phyloP scores from a whole-genome alignment of 257 asterid species.

The Vinca minor region DNA sequence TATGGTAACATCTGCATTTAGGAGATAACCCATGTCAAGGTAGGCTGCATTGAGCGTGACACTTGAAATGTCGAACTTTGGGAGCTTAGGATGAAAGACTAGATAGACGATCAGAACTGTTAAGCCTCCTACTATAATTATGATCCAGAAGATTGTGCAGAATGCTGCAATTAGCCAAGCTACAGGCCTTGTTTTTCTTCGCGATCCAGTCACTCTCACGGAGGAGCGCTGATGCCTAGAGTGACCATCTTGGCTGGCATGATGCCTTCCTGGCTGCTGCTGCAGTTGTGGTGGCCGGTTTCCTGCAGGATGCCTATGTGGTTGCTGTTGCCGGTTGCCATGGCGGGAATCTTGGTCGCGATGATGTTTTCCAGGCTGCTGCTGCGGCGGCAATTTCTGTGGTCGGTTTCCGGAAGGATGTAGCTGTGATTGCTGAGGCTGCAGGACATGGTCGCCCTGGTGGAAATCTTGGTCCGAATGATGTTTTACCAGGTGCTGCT shows the following conservation, averaged over 20 bases:
- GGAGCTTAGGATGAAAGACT: slow-evolving; percentile 62
- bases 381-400: too few relatives aligned
- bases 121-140: slow-evolving; percentile 62
- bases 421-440: too few relatives aligned
- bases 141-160: slow-evolving; percentile 73
- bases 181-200: slow-evolving; percentile 41
- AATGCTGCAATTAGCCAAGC: slow-evolving; percentile 77
- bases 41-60: slow-evolving; percentile 81
- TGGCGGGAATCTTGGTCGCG: neutral
- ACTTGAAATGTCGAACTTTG: slow-evolving; percentile 64
- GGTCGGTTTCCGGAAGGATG: too few relatives aligned
- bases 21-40: slow-evolving; percentile 81
- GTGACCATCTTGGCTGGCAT: slow-evolving; percentile 6
- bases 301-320: too few relatives aligned
- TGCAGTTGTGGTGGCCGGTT: too few relatives aligned
- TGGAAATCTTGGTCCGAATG: neutral
- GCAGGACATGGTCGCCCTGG: too few relatives aligned
- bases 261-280: slow-evolving; percentile 8
- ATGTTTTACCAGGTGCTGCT: neutral
- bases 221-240: slow-evolving; percentile 3
- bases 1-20: slow-evolving; percentile 66
- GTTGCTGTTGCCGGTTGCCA: too few relatives aligned
- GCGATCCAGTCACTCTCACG: slow-evolving; percentile 12
- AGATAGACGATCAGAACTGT: slow-evolving; percentile 62
- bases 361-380: neutral